phyloP scores from a whole-genome alignment of 306 rosid genomes.

The Prunus fruticosa region DNA sequence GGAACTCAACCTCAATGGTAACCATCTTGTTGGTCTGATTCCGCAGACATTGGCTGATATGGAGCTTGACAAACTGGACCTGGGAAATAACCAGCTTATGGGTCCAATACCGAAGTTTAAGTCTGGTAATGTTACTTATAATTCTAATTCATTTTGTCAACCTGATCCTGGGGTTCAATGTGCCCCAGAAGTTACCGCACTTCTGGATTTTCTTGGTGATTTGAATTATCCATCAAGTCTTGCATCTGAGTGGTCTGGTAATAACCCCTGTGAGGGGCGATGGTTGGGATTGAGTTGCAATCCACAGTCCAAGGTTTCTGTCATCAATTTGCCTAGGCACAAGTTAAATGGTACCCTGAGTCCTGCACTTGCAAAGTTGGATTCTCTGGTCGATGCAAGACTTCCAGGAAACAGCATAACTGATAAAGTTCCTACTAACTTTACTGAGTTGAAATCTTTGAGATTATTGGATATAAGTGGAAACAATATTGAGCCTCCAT shows the following conservation, averaged over 20 bases:
- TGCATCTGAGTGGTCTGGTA: constrained; percentile 65
- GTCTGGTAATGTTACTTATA: constrained; percentile 44
- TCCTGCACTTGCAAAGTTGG: constrained; percentile 66
- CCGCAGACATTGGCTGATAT: constrained; percentile 55
- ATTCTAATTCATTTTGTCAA: constrained; percentile 59
- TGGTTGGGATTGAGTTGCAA: constrained; percentile 81
- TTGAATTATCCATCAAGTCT: constrained; percentile 62
- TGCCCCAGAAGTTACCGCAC: constrained; percentile 48
- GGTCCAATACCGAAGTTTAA: constrained; percentile 77
- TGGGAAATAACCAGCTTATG: constrained; percentile 65
- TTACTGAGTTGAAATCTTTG: constrained; percentile 47
- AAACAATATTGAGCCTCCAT: constrained; percentile 63
- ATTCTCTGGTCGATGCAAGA: constrained; percentile 54
- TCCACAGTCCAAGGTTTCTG: constrained; percentile 42
- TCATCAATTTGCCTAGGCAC: constrained; percentile 62
- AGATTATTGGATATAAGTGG: constrained; percentile 60
- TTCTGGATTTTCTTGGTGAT: constrained; percentile 56
- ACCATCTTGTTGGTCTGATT: constrained; percentile 60
- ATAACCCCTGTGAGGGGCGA: constrained; percentile 63
- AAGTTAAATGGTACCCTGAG: constrained; percentile 62
- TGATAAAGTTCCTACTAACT: constrained; percentile 52
- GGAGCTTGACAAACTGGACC: constrained; percentile 58
- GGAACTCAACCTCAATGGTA: constrained; percentile 70
- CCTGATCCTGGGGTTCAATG: constrained; percentile 55
- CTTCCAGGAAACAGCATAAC: constrained; percentile 51